Evolutionary conservation across 139 green algal species (phyloP).

Genomic region (Tetraselmis striata): DNA sequence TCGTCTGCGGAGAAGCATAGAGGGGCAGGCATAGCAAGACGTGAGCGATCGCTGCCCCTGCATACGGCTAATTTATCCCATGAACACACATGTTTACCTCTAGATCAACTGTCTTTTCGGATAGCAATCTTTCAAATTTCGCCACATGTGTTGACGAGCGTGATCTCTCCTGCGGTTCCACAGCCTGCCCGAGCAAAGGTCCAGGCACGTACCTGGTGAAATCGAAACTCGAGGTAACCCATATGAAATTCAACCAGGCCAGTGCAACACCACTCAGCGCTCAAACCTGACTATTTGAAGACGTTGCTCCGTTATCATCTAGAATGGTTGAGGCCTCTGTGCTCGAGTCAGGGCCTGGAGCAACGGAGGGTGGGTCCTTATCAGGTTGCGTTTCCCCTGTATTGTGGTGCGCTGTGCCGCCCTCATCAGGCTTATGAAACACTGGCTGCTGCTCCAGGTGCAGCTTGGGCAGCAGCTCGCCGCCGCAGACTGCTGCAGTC

Average conservation of each 20-base stretch:
- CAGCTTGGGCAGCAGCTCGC: background rate
- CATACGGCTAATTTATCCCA: too few species aligned
- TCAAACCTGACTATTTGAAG: too few species aligned
- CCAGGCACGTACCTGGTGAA: background rate
- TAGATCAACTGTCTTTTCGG: background rate
- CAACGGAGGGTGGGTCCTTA: background rate
- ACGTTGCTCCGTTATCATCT: too few species aligned
- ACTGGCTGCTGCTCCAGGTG: background rate
- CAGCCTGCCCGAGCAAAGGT: background rate
- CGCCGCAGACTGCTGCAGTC: background rate
- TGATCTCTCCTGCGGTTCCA: background rate
- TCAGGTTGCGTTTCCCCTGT: background rate
- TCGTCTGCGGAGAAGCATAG: too few species aligned
- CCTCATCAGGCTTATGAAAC: background rate
- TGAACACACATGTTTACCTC: background rate
- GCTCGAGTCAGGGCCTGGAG: background rate
- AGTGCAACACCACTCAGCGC: too few species aligned
- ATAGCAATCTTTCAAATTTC: background rate
- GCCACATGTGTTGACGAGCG: background rate
- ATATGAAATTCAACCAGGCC: too few species aligned
- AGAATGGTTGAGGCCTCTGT: background rate
- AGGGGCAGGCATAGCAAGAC: too few species aligned
- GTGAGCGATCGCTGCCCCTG: too few species aligned
- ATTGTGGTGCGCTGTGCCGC: background rate
- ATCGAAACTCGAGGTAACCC: too few species aligned